Evolutionary conservation across 108 stramenopile genomes (phyloP).

Genomic region (Nitzschia sp.): DNA sequence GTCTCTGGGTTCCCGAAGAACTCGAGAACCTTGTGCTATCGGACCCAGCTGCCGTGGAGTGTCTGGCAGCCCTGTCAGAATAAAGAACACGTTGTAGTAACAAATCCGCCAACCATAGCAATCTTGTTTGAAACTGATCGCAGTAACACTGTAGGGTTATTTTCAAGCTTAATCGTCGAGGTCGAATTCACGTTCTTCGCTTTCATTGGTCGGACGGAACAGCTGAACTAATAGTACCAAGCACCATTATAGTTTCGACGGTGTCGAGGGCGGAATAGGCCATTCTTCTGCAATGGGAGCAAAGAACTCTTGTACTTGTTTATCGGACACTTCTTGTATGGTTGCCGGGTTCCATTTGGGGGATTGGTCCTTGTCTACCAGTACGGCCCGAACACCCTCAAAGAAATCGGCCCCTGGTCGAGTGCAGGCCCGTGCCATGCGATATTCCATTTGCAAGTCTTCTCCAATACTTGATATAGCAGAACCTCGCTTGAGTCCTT

Average conservation of each 20-base stretch:
- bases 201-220: too few species aligned
- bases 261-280: constrained; percentile 22
- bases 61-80: neutral
- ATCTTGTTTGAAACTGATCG: too few species aligned
- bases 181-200: too few species aligned
- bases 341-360: constrained; percentile 84
- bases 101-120: too few species aligned
- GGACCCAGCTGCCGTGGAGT: neutral
- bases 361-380: constrained; percentile 90
- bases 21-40: constrained; percentile 3
- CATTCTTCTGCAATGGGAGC: constrained; percentile 51
- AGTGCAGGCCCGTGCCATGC: constrained; percentile 66
- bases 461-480: constrained; percentile 47
- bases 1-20: constrained; percentile 4
- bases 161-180: too few species aligned
- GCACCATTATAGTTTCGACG: neutral
- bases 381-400: constrained; percentile 95
- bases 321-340: constrained; percentile 57
- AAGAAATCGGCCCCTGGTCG: constrained; percentile 81
- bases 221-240: too few species aligned
- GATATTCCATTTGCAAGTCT: constrained; percentile 82
- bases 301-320: constrained; percentile 68
- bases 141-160: too few species aligned
- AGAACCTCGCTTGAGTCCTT: constrained; percentile 71
- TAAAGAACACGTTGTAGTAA: too few species aligned